These are phyloP conservation scores for Eucalyptus curtisii DNA, from an alignment of 345 rosid genomes.

Conservation along the genomic window DNA sequence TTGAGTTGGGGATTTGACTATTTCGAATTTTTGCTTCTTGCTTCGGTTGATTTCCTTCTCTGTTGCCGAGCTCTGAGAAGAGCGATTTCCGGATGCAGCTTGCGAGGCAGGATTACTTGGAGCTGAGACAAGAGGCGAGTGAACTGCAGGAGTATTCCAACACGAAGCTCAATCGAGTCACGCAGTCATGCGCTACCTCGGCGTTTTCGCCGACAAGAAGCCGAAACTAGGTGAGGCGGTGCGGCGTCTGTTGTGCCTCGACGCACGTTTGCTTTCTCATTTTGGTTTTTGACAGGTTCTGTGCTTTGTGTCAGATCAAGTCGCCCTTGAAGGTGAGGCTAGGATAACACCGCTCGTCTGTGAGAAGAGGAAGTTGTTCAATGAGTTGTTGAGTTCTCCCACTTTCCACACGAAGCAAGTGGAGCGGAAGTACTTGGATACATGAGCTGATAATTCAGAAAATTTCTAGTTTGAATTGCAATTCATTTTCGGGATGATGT, in stretches of 20 bases:
- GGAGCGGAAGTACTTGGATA: background rate
- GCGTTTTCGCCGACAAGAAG: constrained; percentile 74
- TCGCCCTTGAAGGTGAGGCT: constrained; percentile 2
- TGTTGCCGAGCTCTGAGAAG: too few species aligned
- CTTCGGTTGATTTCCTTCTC: too few species aligned
- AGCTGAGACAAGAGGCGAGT: too few species aligned
- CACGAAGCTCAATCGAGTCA: constrained; percentile 64
- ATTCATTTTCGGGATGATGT: background rate
- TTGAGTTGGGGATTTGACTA: too few species aligned
- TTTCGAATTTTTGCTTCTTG: too few species aligned
- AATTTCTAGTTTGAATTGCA: background rate
- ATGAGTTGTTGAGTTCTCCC: constrained; percentile 39
- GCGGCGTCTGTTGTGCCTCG: background rate
- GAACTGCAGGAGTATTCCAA: too few species aligned
- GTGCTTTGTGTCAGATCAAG: too few species aligned
- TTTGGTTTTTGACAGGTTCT: background rate
- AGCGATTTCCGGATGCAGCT: too few species aligned
- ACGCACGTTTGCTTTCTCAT: background rate
- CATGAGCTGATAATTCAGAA: background rate
- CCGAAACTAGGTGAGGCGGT: constrained; percentile 59
- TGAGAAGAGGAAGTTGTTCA: constrained; percentile 83
- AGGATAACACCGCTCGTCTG: constrained; percentile 75
- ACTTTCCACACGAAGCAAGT: background rate
- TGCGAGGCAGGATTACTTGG: too few species aligned
- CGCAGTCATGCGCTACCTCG: constrained; percentile 69